Evolutionary conservation across 768 basidiomycete species (phyloP).

Genomic region (Pleurotus tuoliensis): DNA sequence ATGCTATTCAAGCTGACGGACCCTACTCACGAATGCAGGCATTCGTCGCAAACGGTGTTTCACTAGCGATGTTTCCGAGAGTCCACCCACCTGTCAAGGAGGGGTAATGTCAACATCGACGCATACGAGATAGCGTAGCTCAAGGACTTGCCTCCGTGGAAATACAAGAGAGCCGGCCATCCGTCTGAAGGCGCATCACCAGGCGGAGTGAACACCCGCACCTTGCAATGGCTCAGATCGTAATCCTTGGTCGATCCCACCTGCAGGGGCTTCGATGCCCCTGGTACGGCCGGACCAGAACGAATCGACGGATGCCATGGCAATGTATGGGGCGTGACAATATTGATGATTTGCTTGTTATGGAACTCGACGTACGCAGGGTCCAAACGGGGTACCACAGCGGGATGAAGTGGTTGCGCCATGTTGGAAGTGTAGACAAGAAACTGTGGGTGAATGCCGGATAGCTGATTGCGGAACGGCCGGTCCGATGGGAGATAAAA

Average conservation of each 20-base stretch:
- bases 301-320: slow-evolving; percentile 63
- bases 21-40: slow-evolving; percentile 48
- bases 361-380: slow-evolving; percentile 67
- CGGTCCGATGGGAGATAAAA: not conserved
- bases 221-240: slow-evolving; percentile 44
- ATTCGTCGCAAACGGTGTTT: slow-evolving; percentile 58
- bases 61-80: slow-evolving; percentile 57
- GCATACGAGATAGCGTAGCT: not conserved
- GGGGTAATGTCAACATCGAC: not conserved
- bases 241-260: slow-evolving; percentile 57
- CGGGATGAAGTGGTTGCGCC: slow-evolving; percentile 56
- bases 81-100: slow-evolving; percentile 65
- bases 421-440: slow-evolving; percentile 6
- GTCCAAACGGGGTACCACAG: slow-evolving; percentile 53
- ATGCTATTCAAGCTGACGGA: not conserved
- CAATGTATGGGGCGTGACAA: slow-evolving; percentile 48
- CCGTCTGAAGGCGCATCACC: slow-evolving; percentile 46
- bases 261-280: slow-evolving; percentile 49
- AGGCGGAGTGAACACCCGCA: slow-evolving; percentile 64
- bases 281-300: slow-evolving; percentile 47
- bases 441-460: not conserved
- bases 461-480: not conserved
- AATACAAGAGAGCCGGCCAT: slow-evolving; percentile 73
- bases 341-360: slow-evolving; percentile 40
- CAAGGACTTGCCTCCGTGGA: slow-evolving; percentile 57